These are phyloP conservation scores for Populus euphratica DNA, from an alignment of 345 rosid genomes.

Conservation along the genomic window DNA sequence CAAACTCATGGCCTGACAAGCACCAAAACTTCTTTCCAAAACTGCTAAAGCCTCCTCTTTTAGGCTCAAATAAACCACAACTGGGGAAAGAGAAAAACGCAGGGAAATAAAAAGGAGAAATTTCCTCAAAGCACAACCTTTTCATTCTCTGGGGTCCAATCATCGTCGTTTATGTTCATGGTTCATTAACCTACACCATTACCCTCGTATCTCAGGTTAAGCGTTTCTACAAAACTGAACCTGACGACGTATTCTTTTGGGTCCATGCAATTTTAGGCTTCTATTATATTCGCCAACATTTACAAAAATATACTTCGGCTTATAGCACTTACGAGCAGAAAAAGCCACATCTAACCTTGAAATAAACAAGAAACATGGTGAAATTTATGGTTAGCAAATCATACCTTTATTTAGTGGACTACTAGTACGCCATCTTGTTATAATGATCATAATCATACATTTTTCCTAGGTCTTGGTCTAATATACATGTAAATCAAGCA, in stretches of 20 bases:
- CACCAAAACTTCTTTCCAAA: background rate
- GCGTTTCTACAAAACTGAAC: background rate
- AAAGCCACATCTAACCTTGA: no score
- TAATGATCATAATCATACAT: no score
- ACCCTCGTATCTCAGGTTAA: background rate
- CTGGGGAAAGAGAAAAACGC: background rate
- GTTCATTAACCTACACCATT: background rate
- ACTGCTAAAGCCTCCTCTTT: background rate
- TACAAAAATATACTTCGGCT: no score
- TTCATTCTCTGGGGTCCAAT: background rate
- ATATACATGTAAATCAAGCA: background rate
- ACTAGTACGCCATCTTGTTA: no score
- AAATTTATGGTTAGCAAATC: no score
- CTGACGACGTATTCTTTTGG: background rate
- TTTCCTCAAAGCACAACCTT: background rate
- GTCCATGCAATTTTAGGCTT: background rate
- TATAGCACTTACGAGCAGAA: no score
- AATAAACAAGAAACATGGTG: background rate
- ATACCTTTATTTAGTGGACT: no score
- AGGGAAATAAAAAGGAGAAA: no score
- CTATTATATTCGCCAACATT: no score
- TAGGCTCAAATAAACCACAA: background rate
- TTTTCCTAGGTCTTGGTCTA: no score
- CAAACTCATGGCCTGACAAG: no score
- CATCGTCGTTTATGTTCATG: background rate